Evolutionary conservation across 768 basidiomycete genomes (phyloP).

Genomic region (Pulveroboletus sp.): DNA sequence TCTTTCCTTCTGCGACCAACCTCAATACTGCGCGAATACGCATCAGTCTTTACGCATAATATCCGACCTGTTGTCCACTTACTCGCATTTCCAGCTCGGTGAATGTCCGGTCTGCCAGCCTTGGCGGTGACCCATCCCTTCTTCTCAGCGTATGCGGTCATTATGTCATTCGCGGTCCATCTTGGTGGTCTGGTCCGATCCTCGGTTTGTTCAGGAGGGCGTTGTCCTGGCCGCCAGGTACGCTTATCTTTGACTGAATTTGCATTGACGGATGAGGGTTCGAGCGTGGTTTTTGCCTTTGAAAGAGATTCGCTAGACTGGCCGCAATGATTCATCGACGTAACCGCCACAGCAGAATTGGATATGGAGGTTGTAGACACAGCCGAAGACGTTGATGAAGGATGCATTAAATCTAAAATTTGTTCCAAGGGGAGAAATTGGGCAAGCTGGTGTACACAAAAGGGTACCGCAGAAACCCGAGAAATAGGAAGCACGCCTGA

Average conservation of each 20-base stretch:
- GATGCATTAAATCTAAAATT: slow-evolving; percentile 59
- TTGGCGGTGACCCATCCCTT: slow-evolving; percentile 91
- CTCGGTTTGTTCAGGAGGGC: slow-evolving; percentile 18
- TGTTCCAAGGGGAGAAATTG: slow-evolving; percentile 74
- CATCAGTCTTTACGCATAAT: background rate
- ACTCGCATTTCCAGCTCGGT: slow-evolving; percentile 90
- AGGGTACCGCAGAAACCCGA: slow-evolving; percentile 77
- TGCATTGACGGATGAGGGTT: background rate
- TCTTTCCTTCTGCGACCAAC: slow-evolving; percentile 74
- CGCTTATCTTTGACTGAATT: slow-evolving; percentile 56
- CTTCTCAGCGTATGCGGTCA: slow-evolving; percentile 70
- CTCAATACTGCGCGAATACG: slow-evolving; percentile 59
- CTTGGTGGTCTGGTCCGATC: slow-evolving; percentile 9
- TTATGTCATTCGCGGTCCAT: slow-evolving; percentile 89
- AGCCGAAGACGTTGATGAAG: slow-evolving; percentile 30
- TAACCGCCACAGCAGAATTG: background rate
- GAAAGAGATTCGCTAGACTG: background rate
- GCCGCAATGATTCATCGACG: background rate
- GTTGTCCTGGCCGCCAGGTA: slow-evolving; percentile 66
- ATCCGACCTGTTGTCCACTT: slow-evolving; percentile 30
- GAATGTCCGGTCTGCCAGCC: slow-evolving; percentile 83
- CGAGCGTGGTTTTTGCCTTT: slow-evolving; percentile 1
- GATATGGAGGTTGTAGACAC: background rate
- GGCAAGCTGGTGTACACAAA: slow-evolving; percentile 73
- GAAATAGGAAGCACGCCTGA: slow-evolving; percentile 76